Conservation (phyloP, 805 yeast species). For the Lipomyces yamanashiensis region DNA sequence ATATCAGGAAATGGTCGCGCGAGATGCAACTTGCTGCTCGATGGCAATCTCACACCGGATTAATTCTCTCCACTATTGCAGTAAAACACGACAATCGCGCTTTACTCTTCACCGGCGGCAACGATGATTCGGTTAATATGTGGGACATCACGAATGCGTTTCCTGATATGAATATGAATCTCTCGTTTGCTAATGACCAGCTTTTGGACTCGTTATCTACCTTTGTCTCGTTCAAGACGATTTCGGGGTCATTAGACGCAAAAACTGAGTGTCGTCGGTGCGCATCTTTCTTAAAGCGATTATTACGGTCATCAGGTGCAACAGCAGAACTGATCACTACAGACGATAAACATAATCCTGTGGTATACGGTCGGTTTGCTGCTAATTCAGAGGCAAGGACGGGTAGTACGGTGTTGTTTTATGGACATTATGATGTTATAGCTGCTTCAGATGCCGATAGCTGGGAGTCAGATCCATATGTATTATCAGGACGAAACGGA, state of each 20-base stretch:
- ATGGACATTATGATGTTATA: constrained; percentile 96
- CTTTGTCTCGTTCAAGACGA: constrained; percentile 72
- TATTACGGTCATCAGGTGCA: constrained; percentile 69
- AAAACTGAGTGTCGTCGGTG: constrained; percentile 84
- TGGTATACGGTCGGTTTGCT: constrained; percentile 73
- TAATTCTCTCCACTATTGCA: constrained; percentile 61
- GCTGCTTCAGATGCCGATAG: constrained; percentile 64
- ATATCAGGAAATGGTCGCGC: constrained; percentile 58
- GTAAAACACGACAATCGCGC: constrained; percentile 50
- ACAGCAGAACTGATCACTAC: constrained; percentile 72
- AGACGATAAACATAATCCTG: constrained; percentile 73
- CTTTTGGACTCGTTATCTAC: constrained; percentile 65
- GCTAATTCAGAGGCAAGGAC: constrained; percentile 43
- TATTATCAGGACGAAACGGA: constrained; percentile 76
- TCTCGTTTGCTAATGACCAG: constrained; percentile 58
- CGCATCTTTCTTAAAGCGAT: constrained; percentile 70
- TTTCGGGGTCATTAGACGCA: constrained; percentile 68
- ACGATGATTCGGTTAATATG: constrained; percentile 66
- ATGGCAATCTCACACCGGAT: constrained; percentile 61
- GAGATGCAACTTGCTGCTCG: constrained; percentile 51
- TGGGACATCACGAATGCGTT: constrained; percentile 57
- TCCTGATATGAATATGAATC: constrained; percentile 2
- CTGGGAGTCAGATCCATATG: constrained; percentile 84
- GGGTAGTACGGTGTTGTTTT: constrained; percentile 64
- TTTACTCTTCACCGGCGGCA: constrained; percentile 69